Evolutionary conservation across 768 basidiomycete genomes (phyloP).

Genomic region (Hydnomerulius pinastri): DNA sequence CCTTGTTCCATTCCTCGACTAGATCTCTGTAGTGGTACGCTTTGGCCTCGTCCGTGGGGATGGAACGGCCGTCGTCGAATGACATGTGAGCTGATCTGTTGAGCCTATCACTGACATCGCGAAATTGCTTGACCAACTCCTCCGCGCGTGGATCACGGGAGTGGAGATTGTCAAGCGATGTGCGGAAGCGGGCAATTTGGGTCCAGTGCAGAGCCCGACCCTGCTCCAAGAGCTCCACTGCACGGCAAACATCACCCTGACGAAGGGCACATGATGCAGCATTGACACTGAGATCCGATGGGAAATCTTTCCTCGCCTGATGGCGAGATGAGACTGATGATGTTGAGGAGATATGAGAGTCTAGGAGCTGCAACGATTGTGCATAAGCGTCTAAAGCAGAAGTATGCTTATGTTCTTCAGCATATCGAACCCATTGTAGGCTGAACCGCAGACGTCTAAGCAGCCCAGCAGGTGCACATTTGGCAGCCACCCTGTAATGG

Average conservation of each 20-base stretch:
- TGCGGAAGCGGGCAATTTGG: no score
- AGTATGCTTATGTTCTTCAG: not conserved
- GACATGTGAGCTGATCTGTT: no score
- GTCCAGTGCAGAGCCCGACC: no score
- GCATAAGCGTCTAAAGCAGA: not conserved
- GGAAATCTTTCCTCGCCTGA: not conserved
- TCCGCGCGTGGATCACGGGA: not conserved
- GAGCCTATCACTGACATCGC: not conserved
- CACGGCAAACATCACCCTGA: no score
- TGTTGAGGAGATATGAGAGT: not conserved
- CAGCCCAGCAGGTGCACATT: not conserved
- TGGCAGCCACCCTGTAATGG: no score
- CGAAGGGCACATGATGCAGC: no score
- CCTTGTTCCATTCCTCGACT: no score
- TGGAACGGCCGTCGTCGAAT: not conserved
- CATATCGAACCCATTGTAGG: not conserved
- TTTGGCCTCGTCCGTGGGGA: not conserved
- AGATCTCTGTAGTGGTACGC: not conserved
- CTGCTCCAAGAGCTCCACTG: no score
- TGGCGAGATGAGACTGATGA: not conserved
- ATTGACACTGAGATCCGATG: no score
- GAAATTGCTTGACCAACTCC: not conserved
- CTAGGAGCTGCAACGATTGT: not conserved
- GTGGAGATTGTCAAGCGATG: not conserved
- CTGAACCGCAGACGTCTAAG: no score